A percentile compares a stretch with the other conserved stretches of the same genome.
Evolutionary conservation across 129 eudicot genomes (phyloP).

Genomic region (Helianthus tuberosus): DNA sequence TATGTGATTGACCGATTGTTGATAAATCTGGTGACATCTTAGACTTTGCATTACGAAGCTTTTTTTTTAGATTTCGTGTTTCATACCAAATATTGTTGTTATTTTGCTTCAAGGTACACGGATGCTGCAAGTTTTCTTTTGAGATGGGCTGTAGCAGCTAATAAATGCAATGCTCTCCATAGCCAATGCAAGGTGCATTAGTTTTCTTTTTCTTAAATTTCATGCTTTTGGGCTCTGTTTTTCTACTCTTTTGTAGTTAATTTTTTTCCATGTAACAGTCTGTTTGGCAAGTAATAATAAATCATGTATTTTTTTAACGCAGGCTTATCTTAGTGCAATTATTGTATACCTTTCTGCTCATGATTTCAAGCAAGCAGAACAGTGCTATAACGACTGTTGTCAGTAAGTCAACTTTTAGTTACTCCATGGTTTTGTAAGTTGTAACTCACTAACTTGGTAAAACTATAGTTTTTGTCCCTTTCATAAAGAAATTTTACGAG

Average conservation of each 20-base stretch:
- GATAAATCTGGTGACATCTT: conserved; percentile 10
- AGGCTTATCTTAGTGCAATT: conserved; percentile 98
- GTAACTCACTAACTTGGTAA: conserved; percentile 8
- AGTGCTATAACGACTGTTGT: conserved; percentile 92
- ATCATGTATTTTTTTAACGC: conserved; percentile 26
- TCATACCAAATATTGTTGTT: conserved; percentile 9
- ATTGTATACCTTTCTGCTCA: conserved; percentile 83
- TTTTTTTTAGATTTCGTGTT: conserved; percentile 1
- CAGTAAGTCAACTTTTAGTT: conserved; percentile 62
- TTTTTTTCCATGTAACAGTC: background rate
- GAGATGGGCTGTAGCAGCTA: conserved; percentile 82
- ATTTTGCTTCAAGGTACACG: conserved; percentile 48
- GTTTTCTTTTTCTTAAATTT: conserved; percentile 1
- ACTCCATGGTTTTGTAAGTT: conserved; percentile 5
- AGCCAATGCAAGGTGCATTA: conserved; percentile 86
- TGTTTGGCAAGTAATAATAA: conserved; percentile 10
- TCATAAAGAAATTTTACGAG: background rate
- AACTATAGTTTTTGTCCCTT: conserved; percentile 13
- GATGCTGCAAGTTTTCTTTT: conserved; percentile 86
- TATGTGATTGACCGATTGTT: background rate
- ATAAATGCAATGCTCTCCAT: conserved; percentile 85
- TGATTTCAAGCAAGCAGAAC: conserved; percentile 82
- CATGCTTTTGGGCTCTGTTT: conserved; percentile 11
- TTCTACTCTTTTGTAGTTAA: conserved; percentile 6
- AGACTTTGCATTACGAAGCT: conserved; percentile 7